Base-by-base conservation (phyloP, 306 rosid genomes). In the Echinosophora koreensis region DNA sequence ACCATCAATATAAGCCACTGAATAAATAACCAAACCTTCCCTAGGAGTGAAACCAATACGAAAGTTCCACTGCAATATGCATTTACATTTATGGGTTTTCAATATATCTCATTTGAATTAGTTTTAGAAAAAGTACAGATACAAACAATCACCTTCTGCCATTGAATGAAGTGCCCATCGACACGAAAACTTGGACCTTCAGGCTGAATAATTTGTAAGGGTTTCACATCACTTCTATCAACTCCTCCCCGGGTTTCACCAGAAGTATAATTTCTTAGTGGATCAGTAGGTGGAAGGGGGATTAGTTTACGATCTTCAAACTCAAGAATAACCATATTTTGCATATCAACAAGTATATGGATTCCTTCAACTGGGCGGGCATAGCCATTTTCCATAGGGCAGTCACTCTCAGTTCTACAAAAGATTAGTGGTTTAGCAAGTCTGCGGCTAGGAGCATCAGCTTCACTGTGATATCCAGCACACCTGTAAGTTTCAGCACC, bases 341-440 rank as follows among this genome's bases (percentile, higher is more conserved):
- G 94, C 82, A 90, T 87, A 59, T 90, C 90, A 58, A 90, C 90
- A 65, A 90, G 90, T 17, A 87, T 82, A 82, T 84, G 87, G 69
- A 90, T 90, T 72, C 94, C 94, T 82, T 90, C 94, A 55, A 90
- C 91, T 9, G 94, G 94, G 35, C 94, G 94, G 13, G 94, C 91
- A 84, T 90, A 90, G 74, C 94, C 94, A 82, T 90, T 90, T 82
- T 90, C 94, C 84, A 90, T 80, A 8, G 94, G 94, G 74, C 91
- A 90, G 82, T 90, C 94, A 68, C 94, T 90, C 91, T 90, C 94
- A 60, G 91, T 90, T 80, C 94, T 84, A 69, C 94, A 90, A 77
- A 90, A 90, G 79, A 90, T 77, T 28, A 87, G 87, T 0, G 94
- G 94, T 51, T 90, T 90, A 39, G 94, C 94, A 77, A 90, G 94